Evolutionary conservation across 495 filamentous ascomycete species (phyloP), one percentile per base, ranked within the genome.

Genomic region (Talaromyces liani): DNA sequence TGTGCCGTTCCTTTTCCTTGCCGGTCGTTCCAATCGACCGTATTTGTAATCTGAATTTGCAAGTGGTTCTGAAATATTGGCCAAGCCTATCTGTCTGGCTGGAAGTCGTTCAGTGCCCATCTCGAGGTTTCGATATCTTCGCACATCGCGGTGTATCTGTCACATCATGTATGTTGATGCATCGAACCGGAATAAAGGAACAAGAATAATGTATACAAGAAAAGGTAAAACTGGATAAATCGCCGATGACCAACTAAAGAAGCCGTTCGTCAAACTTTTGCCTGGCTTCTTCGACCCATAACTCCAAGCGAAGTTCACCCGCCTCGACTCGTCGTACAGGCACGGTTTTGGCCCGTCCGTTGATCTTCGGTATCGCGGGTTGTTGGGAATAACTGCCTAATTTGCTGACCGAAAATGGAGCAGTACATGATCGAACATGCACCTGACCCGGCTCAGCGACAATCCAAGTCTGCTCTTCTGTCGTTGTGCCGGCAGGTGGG

Each of bases 401-500:
- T 67, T 78, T 79, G 7, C 77, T 79, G 39, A 79, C 77, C 47
- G 78, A 80, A 65, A 70, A 77, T 20, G 78, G 77, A 14, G 78
- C 78, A 41, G 78, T 77, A 64, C 78, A 78, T 53, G 77, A 79
- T 66, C 75, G 68, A 31, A 78, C 66, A 59, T 80, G 75, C 31
- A 80, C 77, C 65, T 77, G 76, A 56, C 74, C 77, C 33, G 79
- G 80, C 65, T 84, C 80, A 61, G 81, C 80, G 45, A 81, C 79
- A 65, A 84, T 77, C 81, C 81, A 84, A 18, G 76, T 76, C 58
- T 78, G 76, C 69, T 82, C 78, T 65, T 79, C 77, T 63, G 70
- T 77, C 79, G 78, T 80, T 10, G 78, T 85, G 47, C 86, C 86
- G 65, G 92, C 85, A n/a, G 92, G 94, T 22, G 88, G 84, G 45